Percentiles rank a stretch among this genome's conserved stretches.
Conservation (phyloP, 169 alveolate species). For the Fabrea salina region DNA sequence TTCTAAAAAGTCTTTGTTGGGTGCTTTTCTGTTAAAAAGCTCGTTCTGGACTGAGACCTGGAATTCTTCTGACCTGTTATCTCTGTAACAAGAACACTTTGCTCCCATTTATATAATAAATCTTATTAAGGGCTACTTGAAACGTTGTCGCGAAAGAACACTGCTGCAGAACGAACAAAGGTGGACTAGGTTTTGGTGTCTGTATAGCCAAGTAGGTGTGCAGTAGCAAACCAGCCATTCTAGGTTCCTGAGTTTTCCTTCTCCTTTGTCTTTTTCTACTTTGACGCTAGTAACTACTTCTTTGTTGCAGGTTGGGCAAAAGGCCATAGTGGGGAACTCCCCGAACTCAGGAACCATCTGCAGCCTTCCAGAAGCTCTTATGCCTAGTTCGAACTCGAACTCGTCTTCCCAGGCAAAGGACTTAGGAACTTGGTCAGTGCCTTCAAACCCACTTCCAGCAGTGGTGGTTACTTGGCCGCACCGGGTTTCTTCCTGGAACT, state of each 20-base stretch:
- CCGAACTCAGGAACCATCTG: slow-evolving; percentile 10
- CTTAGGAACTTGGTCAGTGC: background rate
- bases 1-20: background rate
- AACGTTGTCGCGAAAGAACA: too few relatives aligned
- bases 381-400: background rate
- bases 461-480: too few relatives aligned
- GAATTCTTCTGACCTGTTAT: background rate
- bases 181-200: background rate
- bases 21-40: background rate
- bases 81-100: background rate
- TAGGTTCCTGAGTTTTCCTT: background rate
- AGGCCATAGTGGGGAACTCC: background rate
- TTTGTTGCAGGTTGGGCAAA: background rate
- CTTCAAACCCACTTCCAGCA: background rate
- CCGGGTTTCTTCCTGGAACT: too few relatives aligned
- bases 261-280: background rate
- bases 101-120: too few relatives aligned
- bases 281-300: background rate
- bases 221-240: slow-evolving; percentile 11
- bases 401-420: too few relatives aligned
- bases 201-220: slow-evolving; percentile 21
- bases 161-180: too few relatives aligned
- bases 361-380: background rate
- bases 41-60: background rate
- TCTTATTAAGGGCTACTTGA: too few relatives aligned